Base-by-base conservation (phyloP, 768 basidiomycete genomes). In the Termitomyces bulborhizus region DNA sequence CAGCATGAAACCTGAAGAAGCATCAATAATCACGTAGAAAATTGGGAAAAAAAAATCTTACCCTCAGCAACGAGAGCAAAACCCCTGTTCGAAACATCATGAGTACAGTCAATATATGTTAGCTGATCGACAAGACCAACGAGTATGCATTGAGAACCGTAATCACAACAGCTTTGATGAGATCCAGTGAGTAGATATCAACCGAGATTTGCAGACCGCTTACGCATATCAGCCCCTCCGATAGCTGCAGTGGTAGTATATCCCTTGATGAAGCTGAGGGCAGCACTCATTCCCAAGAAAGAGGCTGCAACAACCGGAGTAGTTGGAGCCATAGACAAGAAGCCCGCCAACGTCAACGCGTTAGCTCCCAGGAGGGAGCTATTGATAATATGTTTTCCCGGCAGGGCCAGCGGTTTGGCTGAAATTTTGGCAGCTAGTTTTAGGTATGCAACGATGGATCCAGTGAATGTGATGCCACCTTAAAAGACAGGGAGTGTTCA, bases 201-300 rank as follows among this genome's bases (percentile, higher is more conserved):
- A 16, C 34, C 26, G 45, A 57, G 37, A 24, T 4, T 26, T 46
- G n/a, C 13, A 50, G 11, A 5, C 37, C 21, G 77, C 88, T 54
- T 63, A 92, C 90, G 92, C 92, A 94, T 94, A 65, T 94, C 92
- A 27, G 92, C 92, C 11, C 92, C 92, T 49, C 92, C 92, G 58
- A 94, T 90, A n/a, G 92, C 89, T 12, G 92, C 88, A 8, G 91
- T 93, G 2, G 89, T 90, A 0, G 92, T 94, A 68, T 78, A 88
- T 4, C 92, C 92, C 65, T 91, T 90, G 57, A 88, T 77, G 69
- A 93, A 93, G 64, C 89, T 92, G 51, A 94, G 73, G 2, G 83
- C 58, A 1, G 92, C 75, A 61, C 89, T 93, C 16, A 79, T 79
- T 41, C 85, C 81, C 1, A 94, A 75, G 71, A 86, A 93, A 5